A percentile compares a stretch with the other conserved stretches of the same genome.
These are phyloP conservation scores for Moesziomyces aphidis DNA, from an alignment of 1,284 basidiomycete genomes.

Conservation along the genomic window DNA sequence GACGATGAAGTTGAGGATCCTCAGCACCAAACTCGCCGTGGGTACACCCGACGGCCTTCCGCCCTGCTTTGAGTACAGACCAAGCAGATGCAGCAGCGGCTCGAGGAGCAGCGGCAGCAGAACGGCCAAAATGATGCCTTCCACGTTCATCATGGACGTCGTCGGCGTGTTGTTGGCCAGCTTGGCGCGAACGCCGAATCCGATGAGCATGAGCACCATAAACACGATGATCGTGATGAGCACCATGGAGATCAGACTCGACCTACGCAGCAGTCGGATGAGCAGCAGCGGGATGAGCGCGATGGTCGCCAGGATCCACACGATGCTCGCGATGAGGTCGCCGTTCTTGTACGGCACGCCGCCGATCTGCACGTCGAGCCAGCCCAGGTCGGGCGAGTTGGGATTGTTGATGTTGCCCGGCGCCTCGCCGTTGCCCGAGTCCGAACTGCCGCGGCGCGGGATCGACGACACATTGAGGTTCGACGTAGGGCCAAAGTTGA, in stretches of 20 bases:
- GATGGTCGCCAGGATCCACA: conserved; percentile 50
- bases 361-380: conserved; percentile 52
- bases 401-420: conserved; percentile 50
- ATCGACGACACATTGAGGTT: conserved; percentile 31
- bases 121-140: conserved; percentile 40
- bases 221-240: conserved; percentile 45
- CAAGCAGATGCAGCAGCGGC: conserved; percentile 43
- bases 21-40: conserved; percentile 28
- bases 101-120: conserved; percentile 49
- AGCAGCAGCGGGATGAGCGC: conserved; percentile 47
- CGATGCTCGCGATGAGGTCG: conserved; percentile 48
- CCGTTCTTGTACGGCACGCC: conserved; percentile 54
- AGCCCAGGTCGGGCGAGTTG: conserved; percentile 49
- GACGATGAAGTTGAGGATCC: conserved; percentile 52
- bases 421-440: conserved; percentile 44
- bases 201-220: conserved; percentile 40
- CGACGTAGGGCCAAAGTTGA: conserved; percentile 40
- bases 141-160: conserved; percentile 44
- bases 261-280: conserved; percentile 43
- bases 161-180: conserved; percentile 33
- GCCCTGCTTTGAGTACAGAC: conserved; percentile 39
- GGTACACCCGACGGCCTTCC: conserved; percentile 40
- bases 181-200: conserved; percentile 46
- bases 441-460: conserved; percentile 15
- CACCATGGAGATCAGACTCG: conserved; percentile 51